A percentile compares a stretch with the other conserved stretches of the same genome.
Evolutionary conservation across 306 rosid species (phyloP).

Genomic region (Pyrus communis): DNA sequence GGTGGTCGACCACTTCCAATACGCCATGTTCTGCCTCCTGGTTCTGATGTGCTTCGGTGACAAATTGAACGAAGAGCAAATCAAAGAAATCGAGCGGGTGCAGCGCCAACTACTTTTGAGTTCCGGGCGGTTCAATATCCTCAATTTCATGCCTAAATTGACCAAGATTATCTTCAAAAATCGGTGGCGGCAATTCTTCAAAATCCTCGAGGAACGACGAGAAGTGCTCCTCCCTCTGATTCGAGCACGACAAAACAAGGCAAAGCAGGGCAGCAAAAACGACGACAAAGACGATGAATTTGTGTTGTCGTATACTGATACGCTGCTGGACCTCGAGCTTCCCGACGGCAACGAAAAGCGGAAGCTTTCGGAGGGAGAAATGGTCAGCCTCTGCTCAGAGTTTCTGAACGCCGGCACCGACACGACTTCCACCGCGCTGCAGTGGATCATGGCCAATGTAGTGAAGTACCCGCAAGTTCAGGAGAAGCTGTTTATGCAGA

Average conservation of each 20-base stretch:
- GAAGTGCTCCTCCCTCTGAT: slow-evolving; percentile 1
- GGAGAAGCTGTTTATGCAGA: slow-evolving; percentile 2
- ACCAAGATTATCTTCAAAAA: slow-evolving; percentile 7
- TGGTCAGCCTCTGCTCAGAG: slow-evolving; percentile 13
- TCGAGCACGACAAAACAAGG: background rate
- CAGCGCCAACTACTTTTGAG: background rate
- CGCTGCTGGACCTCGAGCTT: slow-evolving; percentile 1
- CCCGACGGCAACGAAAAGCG: slow-evolving; percentile 3
- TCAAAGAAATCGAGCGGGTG: slow-evolving; percentile 8
- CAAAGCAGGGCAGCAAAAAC: background rate
- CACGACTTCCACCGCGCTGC: slow-evolving; percentile 6
- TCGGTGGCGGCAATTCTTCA: slow-evolving; percentile 4
- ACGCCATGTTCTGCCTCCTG: slow-evolving; percentile 19
- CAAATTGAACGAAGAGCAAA: slow-evolving; percentile 1
- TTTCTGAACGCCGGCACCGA: slow-evolving; percentile 8
- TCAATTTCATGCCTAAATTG: slow-evolving; percentile 9
- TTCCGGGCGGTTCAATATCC: background rate
- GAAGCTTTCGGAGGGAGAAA: slow-evolving; percentile 1
- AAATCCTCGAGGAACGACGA: background rate
- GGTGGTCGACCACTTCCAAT: slow-evolving; percentile 10
- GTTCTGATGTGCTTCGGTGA: slow-evolving; percentile 25
- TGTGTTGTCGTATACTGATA: slow-evolving; percentile 11
- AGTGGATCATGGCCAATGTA: slow-evolving; percentile 27
- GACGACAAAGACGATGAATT: background rate
- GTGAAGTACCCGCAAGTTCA: slow-evolving; percentile 7